These are phyloP conservation scores for Torulaspora globosa DNA, from an alignment of 1,139 yeast genomes.

Conservation along the genomic window DNA sequence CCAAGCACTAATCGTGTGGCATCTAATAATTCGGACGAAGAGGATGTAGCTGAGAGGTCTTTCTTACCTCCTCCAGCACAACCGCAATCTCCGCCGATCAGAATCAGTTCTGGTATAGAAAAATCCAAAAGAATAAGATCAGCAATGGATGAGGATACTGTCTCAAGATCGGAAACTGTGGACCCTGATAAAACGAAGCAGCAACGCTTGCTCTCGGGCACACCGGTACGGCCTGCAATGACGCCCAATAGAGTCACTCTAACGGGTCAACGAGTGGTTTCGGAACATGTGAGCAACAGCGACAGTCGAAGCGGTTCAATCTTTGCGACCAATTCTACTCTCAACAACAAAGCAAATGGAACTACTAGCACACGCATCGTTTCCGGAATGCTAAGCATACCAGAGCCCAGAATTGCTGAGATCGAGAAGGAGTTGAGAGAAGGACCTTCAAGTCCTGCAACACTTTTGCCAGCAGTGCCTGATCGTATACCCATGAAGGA, in stretches of 20 bases:
- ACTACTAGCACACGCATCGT: conserved; percentile 46
- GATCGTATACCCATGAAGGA: conserved; percentile 38
- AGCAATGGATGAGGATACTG: conserved; percentile 31
- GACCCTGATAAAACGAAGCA: conserved; percentile 39
- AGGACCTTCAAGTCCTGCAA: conserved; percentile 37
- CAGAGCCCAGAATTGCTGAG: conserved; percentile 42
- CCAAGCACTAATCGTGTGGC: conserved; percentile 20
- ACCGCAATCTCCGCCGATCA: conserved; percentile 39
- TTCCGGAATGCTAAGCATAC: conserved; percentile 58
- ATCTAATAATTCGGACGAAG: conserved; percentile 32
- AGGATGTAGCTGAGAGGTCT: conserved; percentile 33
- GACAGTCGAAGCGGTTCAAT: conserved; percentile 13
- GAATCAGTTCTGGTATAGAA: conserved; percentile 38
- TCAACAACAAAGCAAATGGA: conserved; percentile 11
- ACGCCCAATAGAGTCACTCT: conserved; percentile 36
- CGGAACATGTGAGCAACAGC: conserved; percentile 22
- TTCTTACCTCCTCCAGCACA: conserved; percentile 37
- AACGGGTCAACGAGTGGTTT: conserved; percentile 34
- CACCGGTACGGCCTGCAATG: conserved; percentile 29
- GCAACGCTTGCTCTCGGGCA: conserved; percentile 33
- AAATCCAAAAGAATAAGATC: conserved; percentile 27
- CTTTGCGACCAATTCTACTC: conserved; percentile 10
- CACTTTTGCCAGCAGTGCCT: conserved; percentile 33
- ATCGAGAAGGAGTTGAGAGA: conserved; percentile 37
- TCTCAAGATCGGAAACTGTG: conserved; percentile 37